A percentile compares a stretch with the other conserved stretches of the same genome.
Conservation (phyloP, 2,329 filamentous ascomycete genomes). For the Lasiodiplodia gonubiensis region DNA sequence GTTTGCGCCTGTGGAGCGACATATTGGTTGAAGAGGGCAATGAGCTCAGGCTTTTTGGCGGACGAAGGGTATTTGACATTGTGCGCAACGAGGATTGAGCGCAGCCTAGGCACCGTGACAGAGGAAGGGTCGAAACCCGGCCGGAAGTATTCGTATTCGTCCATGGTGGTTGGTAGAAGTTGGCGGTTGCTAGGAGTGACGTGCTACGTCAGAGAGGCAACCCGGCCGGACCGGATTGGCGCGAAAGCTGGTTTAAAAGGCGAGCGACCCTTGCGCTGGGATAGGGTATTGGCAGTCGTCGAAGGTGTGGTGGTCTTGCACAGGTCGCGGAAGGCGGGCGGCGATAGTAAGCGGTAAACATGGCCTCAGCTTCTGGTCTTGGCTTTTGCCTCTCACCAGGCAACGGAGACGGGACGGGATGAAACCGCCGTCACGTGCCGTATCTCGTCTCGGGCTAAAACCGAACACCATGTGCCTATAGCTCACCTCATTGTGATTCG, state of each 20-base stretch:
- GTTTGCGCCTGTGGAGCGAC: conserved; percentile 79
- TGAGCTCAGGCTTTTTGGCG: conserved; percentile 88
- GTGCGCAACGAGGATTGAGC: conserved; percentile 89
- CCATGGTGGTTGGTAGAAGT: conserved; percentile 42
- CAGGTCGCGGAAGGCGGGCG: not conserved
- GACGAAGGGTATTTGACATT: conserved; percentile 83
- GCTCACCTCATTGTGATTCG: not conserved
- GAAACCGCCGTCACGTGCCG: not conserved
- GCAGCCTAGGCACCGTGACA: conserved; percentile 85
- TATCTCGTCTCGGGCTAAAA: not conserved
- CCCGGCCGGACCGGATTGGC: not conserved
- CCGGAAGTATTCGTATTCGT: conserved; percentile 73
- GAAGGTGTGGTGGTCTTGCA: conserved; percentile 11
- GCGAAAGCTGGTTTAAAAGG: not conserved
- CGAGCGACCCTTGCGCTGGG: not conserved
- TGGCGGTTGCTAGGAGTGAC: conserved; percentile 22
- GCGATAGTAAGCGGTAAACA: conserved; percentile 20
- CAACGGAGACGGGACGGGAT: conserved; percentile 5
- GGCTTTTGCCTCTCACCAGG: conserved; percentile 16
- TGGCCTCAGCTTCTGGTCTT: conserved; percentile 25
- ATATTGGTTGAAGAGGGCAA: conserved; percentile 81
- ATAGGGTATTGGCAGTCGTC: not conserved
- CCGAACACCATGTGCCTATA: not conserved
- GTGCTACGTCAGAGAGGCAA: conserved; percentile 25
- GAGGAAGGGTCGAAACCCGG: conserved; percentile 82